These are phyloP conservation scores for Wallacemonas sp. DNA, from an alignment of 208 protist genomes.

Conservation along the genomic window DNA sequence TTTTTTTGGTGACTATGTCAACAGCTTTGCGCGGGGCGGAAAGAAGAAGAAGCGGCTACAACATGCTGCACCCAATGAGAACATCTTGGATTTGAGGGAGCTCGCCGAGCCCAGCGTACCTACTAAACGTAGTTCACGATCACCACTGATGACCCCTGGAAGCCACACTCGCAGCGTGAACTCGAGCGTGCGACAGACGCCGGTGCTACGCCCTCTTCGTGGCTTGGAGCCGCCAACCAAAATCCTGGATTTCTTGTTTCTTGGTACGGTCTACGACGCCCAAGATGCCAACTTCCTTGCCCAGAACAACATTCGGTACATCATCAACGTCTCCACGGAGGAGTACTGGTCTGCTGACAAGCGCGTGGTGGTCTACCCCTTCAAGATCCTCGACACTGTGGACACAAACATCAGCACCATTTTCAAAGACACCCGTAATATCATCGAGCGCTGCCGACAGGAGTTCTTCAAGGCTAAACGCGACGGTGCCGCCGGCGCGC, in stretches of 20 bases:
- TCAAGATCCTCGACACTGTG: slow-evolving; percentile 64
- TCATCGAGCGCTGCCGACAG: slow-evolving; percentile 56
- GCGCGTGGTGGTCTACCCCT: slow-evolving; percentile 57
- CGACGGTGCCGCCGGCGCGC: neutral
- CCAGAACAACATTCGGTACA: slow-evolving; percentile 59
- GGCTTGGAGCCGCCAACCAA: slow-evolving; percentile 41
- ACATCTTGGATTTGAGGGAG: slow-evolving; percentile 23
- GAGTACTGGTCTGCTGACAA: slow-evolving; percentile 84
- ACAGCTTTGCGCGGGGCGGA: slow-evolving; percentile 20
- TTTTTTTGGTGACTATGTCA: slow-evolving; percentile 13
- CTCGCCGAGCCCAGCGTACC: slow-evolving; percentile 1
- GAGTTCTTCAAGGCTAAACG: slow-evolving; percentile 45
- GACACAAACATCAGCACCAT: slow-evolving; percentile 59
- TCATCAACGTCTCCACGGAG: slow-evolving; percentile 86
- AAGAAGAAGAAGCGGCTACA: slow-evolving; percentile 14
- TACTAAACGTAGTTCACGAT: neutral
- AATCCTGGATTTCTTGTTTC: slow-evolving; percentile 80
- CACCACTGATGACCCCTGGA: neutral
- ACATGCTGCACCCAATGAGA: slow-evolving; percentile 13
- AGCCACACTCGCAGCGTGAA: slow-evolving; percentile 7
- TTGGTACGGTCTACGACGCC: slow-evolving; percentile 76
- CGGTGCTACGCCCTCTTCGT: slow-evolving; percentile 7
- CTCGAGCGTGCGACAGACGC: slow-evolving; percentile 10
- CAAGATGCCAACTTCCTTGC: slow-evolving; percentile 69
- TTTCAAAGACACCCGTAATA: slow-evolving; percentile 49